A percentile compares a stretch with the other conserved stretches of the same genome.
Evolutionary conservation across 208 protist genomes (phyloP).

Genomic region (Leishmania amazonensis): DNA sequence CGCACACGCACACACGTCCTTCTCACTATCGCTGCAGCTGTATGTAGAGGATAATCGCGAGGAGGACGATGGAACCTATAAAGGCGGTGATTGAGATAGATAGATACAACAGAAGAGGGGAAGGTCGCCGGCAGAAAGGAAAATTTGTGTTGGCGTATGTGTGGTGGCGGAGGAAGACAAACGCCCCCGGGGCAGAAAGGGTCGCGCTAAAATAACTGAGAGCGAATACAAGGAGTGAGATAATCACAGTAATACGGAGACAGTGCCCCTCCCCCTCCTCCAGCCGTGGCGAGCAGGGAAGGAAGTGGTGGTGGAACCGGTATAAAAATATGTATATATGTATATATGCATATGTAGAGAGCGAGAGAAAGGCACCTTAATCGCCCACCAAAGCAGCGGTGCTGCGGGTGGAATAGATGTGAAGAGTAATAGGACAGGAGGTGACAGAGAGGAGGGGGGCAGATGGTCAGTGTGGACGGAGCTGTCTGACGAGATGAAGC

Average conservation of each 20-base stretch:
- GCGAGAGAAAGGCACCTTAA: background rate
- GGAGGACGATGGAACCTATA: background rate
- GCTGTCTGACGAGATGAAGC: background rate
- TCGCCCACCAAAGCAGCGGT: background rate
- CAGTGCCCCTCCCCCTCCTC: no score
- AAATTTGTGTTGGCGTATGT: background rate
- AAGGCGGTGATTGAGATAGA: background rate
- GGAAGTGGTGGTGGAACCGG: background rate
- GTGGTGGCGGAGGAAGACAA: background rate
- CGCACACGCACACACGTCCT: no score
- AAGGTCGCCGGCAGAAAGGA: background rate
- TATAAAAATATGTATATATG: background rate
- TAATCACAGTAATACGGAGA: no score
- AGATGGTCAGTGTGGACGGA: background rate
- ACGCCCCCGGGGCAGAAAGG: no score
- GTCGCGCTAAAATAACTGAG: no score
- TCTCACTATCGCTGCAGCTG: background rate
- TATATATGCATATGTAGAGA: background rate
- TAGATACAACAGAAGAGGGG: background rate
- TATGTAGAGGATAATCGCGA: background rate
- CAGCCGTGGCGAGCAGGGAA: no score
- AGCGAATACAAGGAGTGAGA: no score
- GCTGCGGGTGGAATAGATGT: background rate
- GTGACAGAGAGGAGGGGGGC: background rate
- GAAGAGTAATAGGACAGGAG: background rate